phyloP scores from a whole-genome alignment of 306 rosid species.

The Fagus crenata region DNA sequence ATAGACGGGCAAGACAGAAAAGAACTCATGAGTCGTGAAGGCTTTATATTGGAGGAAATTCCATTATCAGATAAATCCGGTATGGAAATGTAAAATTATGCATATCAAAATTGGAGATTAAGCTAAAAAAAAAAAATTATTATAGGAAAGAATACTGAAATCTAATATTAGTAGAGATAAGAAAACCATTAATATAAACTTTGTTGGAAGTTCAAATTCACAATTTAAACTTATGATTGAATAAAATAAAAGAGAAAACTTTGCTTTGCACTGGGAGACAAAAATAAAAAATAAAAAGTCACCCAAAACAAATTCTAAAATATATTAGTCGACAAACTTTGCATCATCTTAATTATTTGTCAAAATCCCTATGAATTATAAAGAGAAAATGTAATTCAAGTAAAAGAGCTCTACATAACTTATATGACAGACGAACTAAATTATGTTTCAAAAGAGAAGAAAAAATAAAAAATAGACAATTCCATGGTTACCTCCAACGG shows the following conservation, averaged over 20 bases:
- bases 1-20: not conserved
- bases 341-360: slow-evolving; percentile 1
- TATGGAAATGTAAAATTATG: not conserved
- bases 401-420: slow-evolving; percentile 20
- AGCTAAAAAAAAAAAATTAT: not conserved
- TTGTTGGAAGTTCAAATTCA: slow-evolving; percentile 2
- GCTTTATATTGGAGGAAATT: not conserved
- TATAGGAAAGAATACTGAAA: slow-evolving; percentile 10
- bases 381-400: not conserved
- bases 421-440: slow-evolving; percentile 9
- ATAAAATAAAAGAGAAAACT: not conserved
- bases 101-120: not conserved
- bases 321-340: not conserved
- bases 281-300: slow-evolving; percentile 16
- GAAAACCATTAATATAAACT: not conserved
- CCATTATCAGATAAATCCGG: not conserved
- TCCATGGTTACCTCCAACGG: slow-evolving; percentile 61
- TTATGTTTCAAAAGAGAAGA: not conserved
- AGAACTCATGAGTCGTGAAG: not conserved
- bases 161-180: not conserved
- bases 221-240: not conserved
- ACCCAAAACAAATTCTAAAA: slow-evolving; percentile 9
- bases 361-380: not conserved
- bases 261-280: not conserved
- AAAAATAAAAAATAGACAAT: not conserved